Evolutionary conservation across 75 land plant species (phyloP).

Genomic region (Cryptomeria japonica): DNA sequence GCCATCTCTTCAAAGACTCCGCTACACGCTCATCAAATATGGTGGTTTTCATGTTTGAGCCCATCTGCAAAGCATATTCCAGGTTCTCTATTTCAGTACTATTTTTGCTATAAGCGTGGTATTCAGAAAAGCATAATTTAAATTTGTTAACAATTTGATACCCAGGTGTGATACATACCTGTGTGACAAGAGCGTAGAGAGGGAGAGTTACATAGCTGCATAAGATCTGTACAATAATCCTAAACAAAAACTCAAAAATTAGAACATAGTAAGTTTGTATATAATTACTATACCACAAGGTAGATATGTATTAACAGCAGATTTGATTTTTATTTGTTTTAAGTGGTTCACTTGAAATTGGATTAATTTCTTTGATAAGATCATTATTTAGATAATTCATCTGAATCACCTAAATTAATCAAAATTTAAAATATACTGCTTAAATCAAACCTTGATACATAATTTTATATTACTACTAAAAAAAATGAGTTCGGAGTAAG

Average conservation of each 20-base stretch:
- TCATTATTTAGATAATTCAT: too few species aligned
- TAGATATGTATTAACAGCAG: too few species aligned
- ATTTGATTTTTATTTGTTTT: too few species aligned
- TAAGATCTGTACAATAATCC: conserved; percentile 56
- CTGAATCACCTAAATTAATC: too few species aligned
- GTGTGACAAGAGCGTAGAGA: conserved; percentile 85
- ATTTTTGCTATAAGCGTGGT: neutral
- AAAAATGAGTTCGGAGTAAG: neutral
- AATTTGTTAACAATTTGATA: neutral
- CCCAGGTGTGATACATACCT: conserved; percentile 32
- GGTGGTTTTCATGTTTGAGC: conserved; percentile 50
- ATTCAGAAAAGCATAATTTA: neutral
- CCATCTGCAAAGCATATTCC: conserved; percentile 30
- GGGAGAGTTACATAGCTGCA: conserved; percentile 86
- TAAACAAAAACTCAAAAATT: conserved; percentile 9
- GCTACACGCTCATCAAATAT: conserved; percentile 54
- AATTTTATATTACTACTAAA: too few species aligned
- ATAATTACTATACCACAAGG: too few species aligned
- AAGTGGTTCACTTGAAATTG: too few species aligned
- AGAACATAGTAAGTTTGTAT: too few species aligned
- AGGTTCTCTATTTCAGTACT: neutral
- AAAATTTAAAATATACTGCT: too few species aligned
- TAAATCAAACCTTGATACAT: too few species aligned
- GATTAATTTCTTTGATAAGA: too few species aligned
- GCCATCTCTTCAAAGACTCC: conserved; percentile 47